These are phyloP conservation scores for Aquilaria yunnanensis DNA, from an alignment of 345 rosid genomes.

Conservation along the genomic window DNA sequence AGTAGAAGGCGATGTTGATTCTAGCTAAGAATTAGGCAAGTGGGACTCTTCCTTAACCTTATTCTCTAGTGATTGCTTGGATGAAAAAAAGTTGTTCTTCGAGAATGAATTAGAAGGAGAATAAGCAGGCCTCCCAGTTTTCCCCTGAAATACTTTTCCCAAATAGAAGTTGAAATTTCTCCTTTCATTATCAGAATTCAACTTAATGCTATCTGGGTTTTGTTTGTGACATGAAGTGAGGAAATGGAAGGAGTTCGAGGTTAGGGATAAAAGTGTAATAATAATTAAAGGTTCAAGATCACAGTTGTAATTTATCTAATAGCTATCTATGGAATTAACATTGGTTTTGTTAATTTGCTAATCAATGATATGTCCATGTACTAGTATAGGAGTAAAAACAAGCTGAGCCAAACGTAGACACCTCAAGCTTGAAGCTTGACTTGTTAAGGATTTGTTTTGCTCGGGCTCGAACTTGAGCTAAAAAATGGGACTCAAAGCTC, in stretches of 20 bases:
- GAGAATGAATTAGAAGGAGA: slow-evolving; percentile 13
- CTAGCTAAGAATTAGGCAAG: slow-evolving; percentile 19
- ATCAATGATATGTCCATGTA: too few relatives aligned
- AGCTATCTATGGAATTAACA: too few relatives aligned
- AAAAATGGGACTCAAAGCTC: too few relatives aligned
- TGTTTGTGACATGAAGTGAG: slow-evolving; percentile 2
- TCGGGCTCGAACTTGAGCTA: too few relatives aligned
- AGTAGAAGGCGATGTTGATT: slow-evolving; percentile 39
- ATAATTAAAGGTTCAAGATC: too few relatives aligned
- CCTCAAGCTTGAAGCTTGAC: too few relatives aligned
- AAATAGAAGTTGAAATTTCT: slow-evolving; percentile 11
- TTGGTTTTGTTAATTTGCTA: too few relatives aligned
- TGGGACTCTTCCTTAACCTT: slow-evolving; percentile 11
- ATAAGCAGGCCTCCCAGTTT: slow-evolving; percentile 19
- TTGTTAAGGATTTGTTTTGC: too few relatives aligned
- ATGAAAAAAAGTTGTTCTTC: slow-evolving; percentile 13
- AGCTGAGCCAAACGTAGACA: too few relatives aligned
- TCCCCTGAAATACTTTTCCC: slow-evolving; percentile 19
- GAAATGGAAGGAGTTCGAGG: not conserved
- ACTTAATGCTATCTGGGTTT: not conserved
- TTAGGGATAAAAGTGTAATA: too few relatives aligned
- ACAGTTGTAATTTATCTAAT: too few relatives aligned
- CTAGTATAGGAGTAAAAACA: too few relatives aligned
- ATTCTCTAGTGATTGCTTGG: slow-evolving; percentile 11
- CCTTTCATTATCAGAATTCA: slow-evolving; percentile 12